Base-by-base conservation (phyloP, 129 eudicot species). In the Flaveria brownii region DNA sequence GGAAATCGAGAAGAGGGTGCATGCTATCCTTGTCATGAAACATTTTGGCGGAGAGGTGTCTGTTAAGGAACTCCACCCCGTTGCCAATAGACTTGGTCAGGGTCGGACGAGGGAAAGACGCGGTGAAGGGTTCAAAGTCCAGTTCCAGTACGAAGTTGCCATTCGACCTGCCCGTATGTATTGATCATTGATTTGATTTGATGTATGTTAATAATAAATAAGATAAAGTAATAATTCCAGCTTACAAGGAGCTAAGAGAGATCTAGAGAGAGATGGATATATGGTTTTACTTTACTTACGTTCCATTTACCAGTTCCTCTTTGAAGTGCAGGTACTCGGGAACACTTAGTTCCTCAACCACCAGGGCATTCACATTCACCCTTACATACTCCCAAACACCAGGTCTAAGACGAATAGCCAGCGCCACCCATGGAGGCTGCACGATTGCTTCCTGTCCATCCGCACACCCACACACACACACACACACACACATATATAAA, bases 11-110 rank as follows among this genome's bases (percentile, higher is more conserved):
- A 17, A 95, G 92, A 25, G 99, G 99, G 25, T 82, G 81, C 99
- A 91, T 81, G 92, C 97, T 95, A 15, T 95, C 99, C 82, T 77
- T 95, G 86, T 89, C 94, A 72, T 91, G 99, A 64, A 95, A 95
- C 99, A 95, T 91, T 62, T 95, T 91, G 8, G 99, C 97, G 45
- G 99, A 95, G 61, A 95, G 96, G 56, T 95, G 97, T 70, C 99
- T 73, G 84, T 91, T 91, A 76, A 95, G 99, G 71, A 95, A 91
- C 88, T 95, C 96, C 36, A 95, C 97, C 33, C 99, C 99, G 45
- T 95, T 95, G 2, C 99, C 99, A 42, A 95, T 95, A 12, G 94
- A 95, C 67, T 91, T 95, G 66, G 99, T 91, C 28, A 91, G 92
- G 9, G 96, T 91, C 15, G 99, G 99, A 10, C 82, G 82, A 15